Conservation (phyloP, 768 basidiomycete genomes). For the Lactarius psammicola region DNA sequence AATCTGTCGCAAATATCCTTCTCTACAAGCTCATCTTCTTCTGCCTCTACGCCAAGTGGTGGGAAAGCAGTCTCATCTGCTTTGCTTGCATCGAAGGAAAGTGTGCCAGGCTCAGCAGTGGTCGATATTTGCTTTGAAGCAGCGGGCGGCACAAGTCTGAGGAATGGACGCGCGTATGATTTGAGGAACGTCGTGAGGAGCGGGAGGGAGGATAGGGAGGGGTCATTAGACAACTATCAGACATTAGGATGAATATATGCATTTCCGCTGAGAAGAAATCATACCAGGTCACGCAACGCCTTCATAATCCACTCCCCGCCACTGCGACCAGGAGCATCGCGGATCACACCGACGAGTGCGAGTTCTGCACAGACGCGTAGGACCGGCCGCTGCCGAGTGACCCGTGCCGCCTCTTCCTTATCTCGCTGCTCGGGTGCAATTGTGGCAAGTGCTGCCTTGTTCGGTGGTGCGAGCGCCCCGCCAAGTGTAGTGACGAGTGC, state of each 20-base stretch:
- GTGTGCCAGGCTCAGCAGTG: conserved; percentile 53
- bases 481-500: conserved; percentile 60
- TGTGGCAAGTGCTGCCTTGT: conserved; percentile 52
- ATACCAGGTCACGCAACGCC: conserved; percentile 76
- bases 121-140: conserved; percentile 58
- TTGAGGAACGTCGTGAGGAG: conserved; percentile 91
- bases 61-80: conserved; percentile 40
- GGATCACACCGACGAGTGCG: conserved; percentile 81
- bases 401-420: conserved; percentile 81
- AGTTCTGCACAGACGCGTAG: conserved; percentile 88
- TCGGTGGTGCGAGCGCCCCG: conserved; percentile 56
- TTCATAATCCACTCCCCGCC: conserved; percentile 92
- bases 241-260: conserved; percentile 23
- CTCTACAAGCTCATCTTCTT: conserved; percentile 77
- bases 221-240: conserved; percentile 80
- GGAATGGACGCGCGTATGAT: conserved; percentile 83
- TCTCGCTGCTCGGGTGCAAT: conserved; percentile 79
- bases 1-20: conserved; percentile 85
- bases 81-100: conserved; percentile 41
- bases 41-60: conserved; percentile 36
- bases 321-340: conserved; percentile 64
- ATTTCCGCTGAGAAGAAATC: conserved; percentile 31
- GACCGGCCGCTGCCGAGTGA: conserved; percentile 80
- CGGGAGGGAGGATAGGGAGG: conserved; percentile 81
- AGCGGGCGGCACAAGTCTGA: conserved; percentile 63